Base-by-base conservation (phyloP, 1,284 basidiomycete genomes). In the Tausonia pullulans region DNA sequence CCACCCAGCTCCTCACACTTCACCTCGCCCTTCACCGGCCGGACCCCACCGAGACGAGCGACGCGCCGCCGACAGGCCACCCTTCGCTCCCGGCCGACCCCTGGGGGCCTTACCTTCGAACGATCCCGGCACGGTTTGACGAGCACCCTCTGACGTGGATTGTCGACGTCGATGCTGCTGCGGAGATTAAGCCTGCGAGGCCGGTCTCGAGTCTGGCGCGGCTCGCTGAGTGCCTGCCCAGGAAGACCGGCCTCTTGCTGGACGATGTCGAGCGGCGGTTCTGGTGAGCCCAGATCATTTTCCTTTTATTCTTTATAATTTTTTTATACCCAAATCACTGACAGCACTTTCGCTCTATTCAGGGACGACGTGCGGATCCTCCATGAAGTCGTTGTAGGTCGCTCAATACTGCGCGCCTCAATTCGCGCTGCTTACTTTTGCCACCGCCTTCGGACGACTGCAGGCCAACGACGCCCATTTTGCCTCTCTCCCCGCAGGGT, bases 71-170 rank as follows among this genome's bases (percentile, higher is more conserved):
- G 3, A 41, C 48, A 1, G 51, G 13, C 4, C 54, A 60, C 52
- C 51, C 61, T 13, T 39, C 58, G 14, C 44, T 54, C 5, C 51
- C 56, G 0, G 3, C 5, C 1, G 53, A 66, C n/a, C 61, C 65
- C 13, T 62, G 60, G 65, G 60, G 54, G 43, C 56, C 57, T 11
- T 62, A 45, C 14, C 57, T 57, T 16, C 43, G 16, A 13, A 59
- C 58, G 10, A 50, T 62, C 44, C 61, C 65, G n/a, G 27, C 39
- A 46, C 14, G 43, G 14, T 66, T 66, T n/a, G 45, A 62, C n/a
- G 52, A 50, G 45, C 65, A 66, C 45, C 65, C 65, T 10, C 44
- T 66, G 56, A 66, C 65, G 1, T 66, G 65, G 65, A 48, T 66
- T 27, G 61, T 62, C 40, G 52, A 49, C 39, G 11, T 51, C 45